Percentiles rank a stretch among this genome's conserved stretches.
phyloP scores from a whole-genome alignment of 257 asterid genomes.

The Craterostigma plantagineum region DNA sequence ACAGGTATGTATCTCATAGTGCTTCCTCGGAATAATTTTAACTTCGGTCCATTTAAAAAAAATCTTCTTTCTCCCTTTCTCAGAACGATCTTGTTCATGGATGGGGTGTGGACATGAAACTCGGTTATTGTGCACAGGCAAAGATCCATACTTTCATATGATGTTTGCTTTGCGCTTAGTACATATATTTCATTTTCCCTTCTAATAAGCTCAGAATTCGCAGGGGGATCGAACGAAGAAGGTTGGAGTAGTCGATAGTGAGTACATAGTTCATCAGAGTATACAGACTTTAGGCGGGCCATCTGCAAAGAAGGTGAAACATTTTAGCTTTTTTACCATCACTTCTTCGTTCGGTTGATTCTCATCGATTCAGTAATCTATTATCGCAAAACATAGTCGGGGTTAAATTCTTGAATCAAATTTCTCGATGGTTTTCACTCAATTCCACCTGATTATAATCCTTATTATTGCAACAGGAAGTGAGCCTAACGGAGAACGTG shows the following conservation, averaged over 20 bases:
- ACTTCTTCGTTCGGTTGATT: not conserved
- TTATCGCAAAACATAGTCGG: no score
- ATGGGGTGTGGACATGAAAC: conserved; percentile 99
- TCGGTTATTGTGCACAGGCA: conserved; percentile 97
- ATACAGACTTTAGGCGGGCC: conserved; percentile 91
- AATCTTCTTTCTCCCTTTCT: conserved; percentile 9
- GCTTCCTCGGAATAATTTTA: not conserved
- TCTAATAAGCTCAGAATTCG: not conserved
- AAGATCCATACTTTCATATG: not conserved
- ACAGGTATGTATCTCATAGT: conserved; percentile 31
- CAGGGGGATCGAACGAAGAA: conserved; percentile 84
- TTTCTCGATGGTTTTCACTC: no score
- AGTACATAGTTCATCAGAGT: conserved; percentile 87
- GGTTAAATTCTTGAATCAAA: not conserved
- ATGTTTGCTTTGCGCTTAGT: not conserved
- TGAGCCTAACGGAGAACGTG: no score
- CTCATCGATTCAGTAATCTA: no score
- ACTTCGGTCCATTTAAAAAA: not conserved
- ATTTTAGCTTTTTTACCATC: not conserved
- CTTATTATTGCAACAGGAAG: no score
- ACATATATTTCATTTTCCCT: not conserved
- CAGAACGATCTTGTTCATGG: conserved; percentile 99
- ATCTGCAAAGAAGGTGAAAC: conserved; percentile 43
- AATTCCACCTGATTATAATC: no score
- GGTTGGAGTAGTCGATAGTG: conserved; percentile 93